Conservation (phyloP, 1,284 basidiomycete species). For the Pterulicium gracile region DNA sequence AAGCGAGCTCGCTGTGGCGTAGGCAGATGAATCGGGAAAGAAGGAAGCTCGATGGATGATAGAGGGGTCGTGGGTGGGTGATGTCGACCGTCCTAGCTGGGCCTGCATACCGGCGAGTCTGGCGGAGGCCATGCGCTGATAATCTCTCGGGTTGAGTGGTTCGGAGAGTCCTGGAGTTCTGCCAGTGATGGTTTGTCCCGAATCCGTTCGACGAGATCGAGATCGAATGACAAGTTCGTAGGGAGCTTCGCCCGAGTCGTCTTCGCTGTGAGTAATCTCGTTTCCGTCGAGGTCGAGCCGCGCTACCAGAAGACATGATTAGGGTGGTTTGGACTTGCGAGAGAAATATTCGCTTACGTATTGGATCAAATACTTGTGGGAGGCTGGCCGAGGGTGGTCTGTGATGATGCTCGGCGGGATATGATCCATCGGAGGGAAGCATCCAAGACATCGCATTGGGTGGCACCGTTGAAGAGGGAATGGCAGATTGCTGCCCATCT, state of each 20-base stretch:
- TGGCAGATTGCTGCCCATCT: slow-evolving; percentile 30
- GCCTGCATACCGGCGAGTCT: not conserved
- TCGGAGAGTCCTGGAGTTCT: not conserved
- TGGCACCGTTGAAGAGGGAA: slow-evolving; percentile 27
- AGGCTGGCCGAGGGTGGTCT: slow-evolving; percentile 15
- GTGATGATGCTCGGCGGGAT: slow-evolving; percentile 11
- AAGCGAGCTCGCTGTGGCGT: not conserved
- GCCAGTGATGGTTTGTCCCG: not conserved
- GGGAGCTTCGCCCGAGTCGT: slow-evolving; percentile 16
- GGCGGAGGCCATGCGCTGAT: not conserved
- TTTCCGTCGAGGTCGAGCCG: slow-evolving; percentile 47
- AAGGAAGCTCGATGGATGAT: not conserved
- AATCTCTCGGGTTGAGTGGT: not conserved
- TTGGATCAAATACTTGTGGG: slow-evolving; percentile 43
- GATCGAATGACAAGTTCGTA: not conserved
- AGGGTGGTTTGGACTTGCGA: slow-evolving; percentile 6
- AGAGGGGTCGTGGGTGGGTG: not conserved
- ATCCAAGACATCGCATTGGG: slow-evolving; percentile 22
- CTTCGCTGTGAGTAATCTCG: slow-evolving; percentile 41
- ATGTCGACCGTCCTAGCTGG: not conserved
- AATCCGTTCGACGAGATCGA: not conserved
- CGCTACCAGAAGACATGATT: slow-evolving; percentile 21
- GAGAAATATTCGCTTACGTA: slow-evolving; percentile 6
- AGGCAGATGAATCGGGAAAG: not conserved
- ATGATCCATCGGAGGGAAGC: slow-evolving; percentile 11